phyloP scores from a whole-genome alignment of 768 basidiomycete species.

The Auricularia cornea region DNA sequence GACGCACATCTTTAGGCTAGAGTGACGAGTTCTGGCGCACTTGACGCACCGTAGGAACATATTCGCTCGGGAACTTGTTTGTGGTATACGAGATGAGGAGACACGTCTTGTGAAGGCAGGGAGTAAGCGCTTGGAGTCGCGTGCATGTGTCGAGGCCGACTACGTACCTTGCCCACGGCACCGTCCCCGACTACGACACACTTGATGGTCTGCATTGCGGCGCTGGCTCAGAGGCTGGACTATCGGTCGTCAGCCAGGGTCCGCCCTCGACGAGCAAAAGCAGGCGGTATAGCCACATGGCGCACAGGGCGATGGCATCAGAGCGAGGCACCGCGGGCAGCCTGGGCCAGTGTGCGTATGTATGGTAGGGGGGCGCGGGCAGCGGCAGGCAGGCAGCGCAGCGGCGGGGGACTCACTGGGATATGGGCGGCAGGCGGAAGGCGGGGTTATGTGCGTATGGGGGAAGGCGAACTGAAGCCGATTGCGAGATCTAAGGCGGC shows the following conservation, averaged over 20 bases:
- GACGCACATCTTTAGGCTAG: constrained; percentile 17
- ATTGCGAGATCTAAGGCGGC: too few species aligned
- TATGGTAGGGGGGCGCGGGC: too few species aligned
- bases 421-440: too few species aligned
- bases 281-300: neutral
- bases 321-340: neutral
- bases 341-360: too few species aligned
- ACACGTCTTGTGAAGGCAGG: constrained; percentile 59
- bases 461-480: too few species aligned
- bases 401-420: too few species aligned
- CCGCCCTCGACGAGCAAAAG: too few species aligned
- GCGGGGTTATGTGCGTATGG: too few species aligned
- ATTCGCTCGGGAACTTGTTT: constrained; percentile 98
- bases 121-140: neutral
- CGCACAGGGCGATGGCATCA: neutral
- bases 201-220: constrained; percentile 88
- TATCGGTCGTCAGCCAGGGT: neutral
- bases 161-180: constrained; percentile 90
- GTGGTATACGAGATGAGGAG: constrained; percentile 95
- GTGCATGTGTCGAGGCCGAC: neutral
- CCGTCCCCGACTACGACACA: constrained; percentile 97
- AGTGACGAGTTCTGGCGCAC: neutral
- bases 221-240: neutral
- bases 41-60: constrained; percentile 86
- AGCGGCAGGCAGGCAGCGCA: too few species aligned